Evolutionary conservation across 495 filamentous ascomycete species (phyloP).

Genomic region (Usnea hakonensis): DNA sequence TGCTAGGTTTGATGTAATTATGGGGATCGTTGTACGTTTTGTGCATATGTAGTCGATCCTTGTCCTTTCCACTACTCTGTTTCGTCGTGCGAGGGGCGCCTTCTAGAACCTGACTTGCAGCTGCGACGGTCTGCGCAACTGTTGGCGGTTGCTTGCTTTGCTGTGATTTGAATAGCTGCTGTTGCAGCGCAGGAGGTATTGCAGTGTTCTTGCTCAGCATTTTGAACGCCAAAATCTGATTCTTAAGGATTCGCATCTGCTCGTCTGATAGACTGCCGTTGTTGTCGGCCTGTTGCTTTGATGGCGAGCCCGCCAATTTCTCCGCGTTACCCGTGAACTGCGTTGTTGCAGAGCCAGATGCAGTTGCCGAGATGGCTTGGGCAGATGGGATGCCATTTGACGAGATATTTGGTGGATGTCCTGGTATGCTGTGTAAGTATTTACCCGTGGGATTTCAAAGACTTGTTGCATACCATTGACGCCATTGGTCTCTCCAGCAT

Average conservation of each 20-base stretch:
- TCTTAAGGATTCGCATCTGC: constrained; percentile 61
- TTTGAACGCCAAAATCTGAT: constrained; percentile 79
- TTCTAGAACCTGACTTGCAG: constrained; percentile 47
- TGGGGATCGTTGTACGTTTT: constrained; percentile 63
- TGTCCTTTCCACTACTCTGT: constrained; percentile 20
- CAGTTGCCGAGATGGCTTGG: constrained; percentile 31
- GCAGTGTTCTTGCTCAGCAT: constrained; percentile 70
- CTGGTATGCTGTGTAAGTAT: constrained; percentile 8
- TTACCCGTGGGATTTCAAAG: no score
- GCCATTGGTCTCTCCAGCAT: constrained; percentile 39
- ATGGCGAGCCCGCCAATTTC: constrained; percentile 22
- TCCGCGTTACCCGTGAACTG: constrained; percentile 19
- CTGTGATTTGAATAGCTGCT: constrained; percentile 65
- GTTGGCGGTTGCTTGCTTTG: constrained; percentile 54
- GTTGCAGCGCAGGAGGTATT: constrained; percentile 64
- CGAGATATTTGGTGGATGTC: constrained; percentile 22
- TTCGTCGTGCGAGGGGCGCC: constrained; percentile 33
- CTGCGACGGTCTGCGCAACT: constrained; percentile 47
- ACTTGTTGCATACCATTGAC: constrained; percentile 38
- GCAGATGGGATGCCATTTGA: constrained; percentile 33
- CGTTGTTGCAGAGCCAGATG: constrained; percentile 26
- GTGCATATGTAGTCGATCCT: constrained; percentile 40
- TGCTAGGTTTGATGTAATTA: constrained; percentile 45
- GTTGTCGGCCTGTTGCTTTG: constrained; percentile 31
- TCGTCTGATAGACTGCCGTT: constrained; percentile 56